Base-by-base conservation (phyloP, 2,329 filamentous ascomycete species). In the Diaporthe sp. region DNA sequence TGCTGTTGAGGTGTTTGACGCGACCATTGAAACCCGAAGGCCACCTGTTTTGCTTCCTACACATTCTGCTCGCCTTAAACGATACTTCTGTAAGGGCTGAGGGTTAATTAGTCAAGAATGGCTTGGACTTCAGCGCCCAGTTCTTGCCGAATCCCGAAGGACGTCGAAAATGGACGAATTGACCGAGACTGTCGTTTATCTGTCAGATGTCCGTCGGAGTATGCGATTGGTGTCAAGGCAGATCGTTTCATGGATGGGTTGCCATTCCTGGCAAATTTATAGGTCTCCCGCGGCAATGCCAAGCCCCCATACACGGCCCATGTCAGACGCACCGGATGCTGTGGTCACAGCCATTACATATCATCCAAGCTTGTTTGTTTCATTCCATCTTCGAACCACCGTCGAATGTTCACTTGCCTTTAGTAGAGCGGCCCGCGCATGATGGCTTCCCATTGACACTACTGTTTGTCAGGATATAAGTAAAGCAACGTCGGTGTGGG, bases 361-460 rank as follows among this genome's bases (percentile, higher is more conserved):
- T 67, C 63, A 6, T 67, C 63, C 63, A 51, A 67, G 63, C 44
- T 67, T 37, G 20, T 51, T 37, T 67, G 63, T 67, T 67, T 67
- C 63, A 67, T 67, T 67, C 47, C 63, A 51, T 51, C 44, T 67
- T 37, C 22, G 17, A 67, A 25, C 25, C 44, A 51, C 28, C 44
- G 28, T 25, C 44, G 25, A 17, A 51, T 25, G 31, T 67, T 51
- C 31, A 25, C 22, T 4, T 37, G 44, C 5, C 12, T 49, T 25
- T 7, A 13, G 31, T 3, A 37, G 44, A 51, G 20, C 44, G 63
- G 44, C 28, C 31, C 44, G 28, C 28, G 31, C 44, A 37, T 51
- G 20, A 15, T 47, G 13, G 44, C 63, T n/a, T 28, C 47, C 44
- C 31, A 37, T 17, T 37, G 17, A 51, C n/a, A 9, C 4, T 37